These are phyloP conservation scores for Neodidymelliopsis sp. DNA, from an alignment of 2,329 filamentous ascomycete genomes.

Conservation along the genomic window DNA sequence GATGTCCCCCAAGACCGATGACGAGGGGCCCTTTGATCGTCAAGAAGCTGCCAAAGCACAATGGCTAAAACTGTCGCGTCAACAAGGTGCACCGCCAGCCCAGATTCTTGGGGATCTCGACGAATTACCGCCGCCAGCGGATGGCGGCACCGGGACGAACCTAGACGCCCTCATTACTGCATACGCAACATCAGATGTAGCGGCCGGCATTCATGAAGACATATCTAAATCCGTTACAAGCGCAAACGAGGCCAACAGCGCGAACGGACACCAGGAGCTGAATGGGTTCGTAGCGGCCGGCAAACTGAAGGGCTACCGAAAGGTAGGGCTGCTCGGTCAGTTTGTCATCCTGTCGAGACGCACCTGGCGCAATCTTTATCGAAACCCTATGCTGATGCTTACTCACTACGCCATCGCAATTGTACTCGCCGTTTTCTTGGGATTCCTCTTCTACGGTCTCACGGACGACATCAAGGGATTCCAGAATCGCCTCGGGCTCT, in stretches of 20 bases:
- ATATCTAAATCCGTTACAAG: constrained; percentile 73
- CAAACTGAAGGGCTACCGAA: constrained; percentile 78
- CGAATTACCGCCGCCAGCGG: constrained; percentile 65
- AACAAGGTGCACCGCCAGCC: constrained; percentile 61
- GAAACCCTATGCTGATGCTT: constrained; percentile 97
- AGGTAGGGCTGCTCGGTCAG: constrained; percentile 80
- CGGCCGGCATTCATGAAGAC: constrained; percentile 75
- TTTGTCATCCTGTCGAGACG: constrained; percentile 88
- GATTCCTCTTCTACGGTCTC: constrained; percentile 94
- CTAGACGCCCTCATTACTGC: constrained; percentile 81
- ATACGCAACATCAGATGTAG: constrained; percentile 81
- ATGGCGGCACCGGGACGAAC: constrained; percentile 69
- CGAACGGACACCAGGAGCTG: constrained; percentile 61
- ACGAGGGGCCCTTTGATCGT: constrained; percentile 64
- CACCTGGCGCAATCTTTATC: constrained; percentile 97
- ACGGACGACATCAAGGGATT: constrained; percentile 97
- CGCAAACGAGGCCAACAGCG: constrained; percentile 73
- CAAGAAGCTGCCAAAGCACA: constrained; percentile 61
- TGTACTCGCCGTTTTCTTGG: constrained; percentile 88
- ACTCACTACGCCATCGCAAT: constrained; percentile 98
- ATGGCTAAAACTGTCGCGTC: constrained; percentile 67
- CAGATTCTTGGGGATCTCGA: constrained; percentile 75
- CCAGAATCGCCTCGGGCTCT: constrained; percentile 94
- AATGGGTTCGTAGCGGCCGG: constrained; percentile 66
- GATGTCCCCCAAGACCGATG: constrained; percentile 68